phyloP scores from a whole-genome alignment of 1,284 basidiomycete species.

The Leccinum holopus region DNA sequence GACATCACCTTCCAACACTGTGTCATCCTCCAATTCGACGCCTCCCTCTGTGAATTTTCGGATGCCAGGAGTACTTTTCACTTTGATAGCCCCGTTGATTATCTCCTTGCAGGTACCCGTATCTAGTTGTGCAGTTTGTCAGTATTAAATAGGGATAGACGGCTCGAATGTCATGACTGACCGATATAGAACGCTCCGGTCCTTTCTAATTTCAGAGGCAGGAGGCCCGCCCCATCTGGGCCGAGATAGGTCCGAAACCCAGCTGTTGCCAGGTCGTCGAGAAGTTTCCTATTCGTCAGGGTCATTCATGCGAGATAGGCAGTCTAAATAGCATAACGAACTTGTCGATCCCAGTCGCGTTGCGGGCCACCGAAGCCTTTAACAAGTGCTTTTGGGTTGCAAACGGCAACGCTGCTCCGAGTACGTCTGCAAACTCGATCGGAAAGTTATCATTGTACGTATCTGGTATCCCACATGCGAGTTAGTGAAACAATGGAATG shows the following conservation, averaged over 20 bases:
- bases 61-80: slow-evolving; percentile 15
- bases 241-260: slow-evolving; percentile 33
- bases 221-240: slow-evolving; percentile 39
- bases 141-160: not conserved
- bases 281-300: slow-evolving; percentile 31
- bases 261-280: slow-evolving; percentile 37
- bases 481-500: not conserved
- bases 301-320: not conserved
- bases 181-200: slow-evolving; percentile 44
- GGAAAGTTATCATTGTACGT: slow-evolving; percentile 30
- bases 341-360: slow-evolving; percentile 27
- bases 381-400: slow-evolving; percentile 18
- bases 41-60: slow-evolving; percentile 33
- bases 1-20: slow-evolving; percentile 41
- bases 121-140: slow-evolving; percentile 20
- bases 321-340: not conserved
- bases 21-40: slow-evolving; percentile 42
- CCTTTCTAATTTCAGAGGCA: slow-evolving; percentile 36
- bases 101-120: slow-evolving; percentile 40
- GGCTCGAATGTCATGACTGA: slow-evolving; percentile 8
- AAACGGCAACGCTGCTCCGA: slow-evolving; percentile 22
- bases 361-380: not conserved
- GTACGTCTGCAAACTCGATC: slow-evolving; percentile 27
- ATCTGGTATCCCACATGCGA: slow-evolving; percentile 9
- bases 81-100: slow-evolving; percentile 43